Evolutionary conservation across 2,329 filamentous ascomycete genomes (phyloP).

Genomic region (Fusarium goolgardi): DNA sequence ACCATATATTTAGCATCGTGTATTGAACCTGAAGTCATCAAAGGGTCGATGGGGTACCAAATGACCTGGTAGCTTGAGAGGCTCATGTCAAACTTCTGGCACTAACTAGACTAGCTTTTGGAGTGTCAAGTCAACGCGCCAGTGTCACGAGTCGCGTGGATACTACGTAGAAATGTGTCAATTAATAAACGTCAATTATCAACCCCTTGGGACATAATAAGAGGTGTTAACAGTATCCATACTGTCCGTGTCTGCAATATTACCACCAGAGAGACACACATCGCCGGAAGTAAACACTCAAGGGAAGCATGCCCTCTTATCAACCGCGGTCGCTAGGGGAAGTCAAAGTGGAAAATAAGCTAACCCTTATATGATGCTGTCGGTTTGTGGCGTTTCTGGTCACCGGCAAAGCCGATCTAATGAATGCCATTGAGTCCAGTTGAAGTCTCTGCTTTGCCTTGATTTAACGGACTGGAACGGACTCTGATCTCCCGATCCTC

Average conservation of each 20-base stretch:
- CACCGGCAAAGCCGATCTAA: conserved; percentile 30
- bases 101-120: not conserved
- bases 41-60: conserved; percentile 9
- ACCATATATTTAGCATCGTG: not conserved
- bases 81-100: conserved; percentile 3
- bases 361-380: not conserved
- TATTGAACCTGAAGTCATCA: conserved; percentile 9
- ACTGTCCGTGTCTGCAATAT: not conserved
- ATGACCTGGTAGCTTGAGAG: not conserved
- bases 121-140: not conserved
- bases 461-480: conserved; percentile 11
- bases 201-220: not conserved
- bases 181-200: not conserved
- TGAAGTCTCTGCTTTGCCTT: not conserved
- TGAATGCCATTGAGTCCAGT: conserved; percentile 8
- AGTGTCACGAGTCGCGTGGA: conserved; percentile 1
- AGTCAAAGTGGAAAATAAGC: conserved; percentile 1
- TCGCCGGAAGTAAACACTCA: not conserved
- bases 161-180: not conserved
- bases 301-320: not conserved
- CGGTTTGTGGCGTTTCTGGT: conserved; percentile 28
- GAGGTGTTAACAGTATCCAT: not conserved
- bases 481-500: conserved; percentile 30
- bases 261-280: not conserved
- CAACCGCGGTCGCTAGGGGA: conserved; percentile 8